A percentile compares a stretch with the other conserved stretches of the same genome.
These are phyloP conservation scores for Phytophthora pisi DNA, from an alignment of 352 stramenopile species.

Conservation along the genomic window DNA sequence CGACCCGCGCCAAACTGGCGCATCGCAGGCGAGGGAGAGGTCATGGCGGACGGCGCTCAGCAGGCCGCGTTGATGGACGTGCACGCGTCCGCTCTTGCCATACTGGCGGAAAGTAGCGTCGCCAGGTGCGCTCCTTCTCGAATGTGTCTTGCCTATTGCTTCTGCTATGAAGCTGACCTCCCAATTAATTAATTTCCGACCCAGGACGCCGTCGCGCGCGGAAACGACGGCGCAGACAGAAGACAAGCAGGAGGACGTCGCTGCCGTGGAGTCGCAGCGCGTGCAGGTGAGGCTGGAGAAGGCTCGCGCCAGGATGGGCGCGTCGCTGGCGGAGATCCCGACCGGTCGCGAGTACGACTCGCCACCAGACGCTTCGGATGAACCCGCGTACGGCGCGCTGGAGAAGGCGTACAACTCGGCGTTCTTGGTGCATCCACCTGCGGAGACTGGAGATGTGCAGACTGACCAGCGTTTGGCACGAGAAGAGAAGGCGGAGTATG, in stretches of 20 bases:
- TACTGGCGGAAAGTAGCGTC: slow-evolving; percentile 24
- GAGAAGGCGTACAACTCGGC: slow-evolving; percentile 67
- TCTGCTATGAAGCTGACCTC: background rate
- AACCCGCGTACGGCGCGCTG: slow-evolving; percentile 53
- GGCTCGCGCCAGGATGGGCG: slow-evolving; percentile 38
- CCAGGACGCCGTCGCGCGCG: slow-evolving; percentile 1
- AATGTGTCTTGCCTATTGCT: background rate
- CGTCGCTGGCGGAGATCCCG: slow-evolving; percentile 40
- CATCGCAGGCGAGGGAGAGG: slow-evolving; percentile 4
- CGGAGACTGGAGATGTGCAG: slow-evolving; percentile 3
- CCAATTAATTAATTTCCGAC: background rate
- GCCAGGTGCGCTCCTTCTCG: slow-evolving; percentile 9
- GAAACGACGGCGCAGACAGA: slow-evolving; percentile 3
- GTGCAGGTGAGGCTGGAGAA: slow-evolving; percentile 51
- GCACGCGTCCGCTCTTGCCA: slow-evolving; percentile 15
- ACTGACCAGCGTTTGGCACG: background rate
- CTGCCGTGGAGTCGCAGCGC: slow-evolving; percentile 36
- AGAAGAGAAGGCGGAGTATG: slow-evolving; percentile 21
- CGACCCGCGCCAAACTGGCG: slow-evolving; percentile 11
- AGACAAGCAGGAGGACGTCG: background rate
- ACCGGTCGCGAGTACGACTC: slow-evolving; percentile 66
- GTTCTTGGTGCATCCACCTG: slow-evolving; percentile 38
- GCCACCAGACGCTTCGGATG: slow-evolving; percentile 36
- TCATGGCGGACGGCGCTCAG: slow-evolving; percentile 21
- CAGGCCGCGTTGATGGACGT: slow-evolving; percentile 3